Conservation (phyloP, 768 basidiomycete genomes). For the Russula emetica region DNA sequence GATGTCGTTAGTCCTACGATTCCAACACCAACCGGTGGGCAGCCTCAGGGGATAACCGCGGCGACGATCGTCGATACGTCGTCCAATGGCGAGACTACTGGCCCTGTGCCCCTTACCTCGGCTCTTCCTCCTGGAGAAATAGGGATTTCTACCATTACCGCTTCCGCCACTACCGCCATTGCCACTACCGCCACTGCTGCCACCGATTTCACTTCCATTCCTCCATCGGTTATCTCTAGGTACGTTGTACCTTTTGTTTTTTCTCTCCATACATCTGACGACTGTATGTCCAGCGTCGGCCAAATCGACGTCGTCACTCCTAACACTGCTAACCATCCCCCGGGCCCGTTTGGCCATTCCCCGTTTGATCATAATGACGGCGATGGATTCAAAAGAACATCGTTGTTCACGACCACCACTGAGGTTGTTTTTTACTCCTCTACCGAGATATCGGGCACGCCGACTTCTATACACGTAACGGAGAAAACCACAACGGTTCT, state of each 20-base stretch:
- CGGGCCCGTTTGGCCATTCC: too few relatives aligned
- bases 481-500: background rate
- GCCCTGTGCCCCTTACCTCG: background rate
- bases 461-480: background rate
- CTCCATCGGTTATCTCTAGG: background rate
- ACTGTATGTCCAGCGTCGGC: background rate
- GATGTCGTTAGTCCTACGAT: background rate
- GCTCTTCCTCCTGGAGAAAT: background rate
- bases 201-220: background rate
- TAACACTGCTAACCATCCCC: too few relatives aligned
- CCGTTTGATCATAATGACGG: background rate
- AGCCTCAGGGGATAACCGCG: background rate
- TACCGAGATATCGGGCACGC: background rate
- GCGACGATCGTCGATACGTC: background rate
- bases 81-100: background rate
- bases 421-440: background rate
- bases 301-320: too few relatives aligned
- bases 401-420: background rate
- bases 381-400: background rate
- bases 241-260: background rate
- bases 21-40: background rate
- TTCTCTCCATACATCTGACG: background rate
- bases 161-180: background rate
- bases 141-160: background rate
- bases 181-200: too few relatives aligned